Base-by-base conservation (phyloP, 116 monocot species). In the Phalaenopsis hybrid region DNA sequence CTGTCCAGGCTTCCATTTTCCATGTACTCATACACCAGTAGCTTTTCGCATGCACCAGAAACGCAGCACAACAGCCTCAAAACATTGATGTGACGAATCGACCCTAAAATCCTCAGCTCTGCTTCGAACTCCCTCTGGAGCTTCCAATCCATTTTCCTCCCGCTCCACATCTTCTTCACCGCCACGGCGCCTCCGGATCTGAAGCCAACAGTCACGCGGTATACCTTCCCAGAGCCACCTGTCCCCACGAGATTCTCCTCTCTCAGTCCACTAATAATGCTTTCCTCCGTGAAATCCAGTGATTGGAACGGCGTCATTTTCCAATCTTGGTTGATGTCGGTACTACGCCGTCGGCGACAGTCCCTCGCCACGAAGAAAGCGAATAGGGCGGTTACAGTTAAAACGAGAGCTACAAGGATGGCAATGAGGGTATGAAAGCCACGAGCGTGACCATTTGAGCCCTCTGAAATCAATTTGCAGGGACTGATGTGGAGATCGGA, bases 11-110 rank as follows among this genome's bases (percentile, higher is more conserved):
- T 94, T 16, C 92, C 88, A 55, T 94, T 92, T 52, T 85, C 80
- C 92, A 93, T 87, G 92, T 88, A 91, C 83, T 96, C 94, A 83
- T 94, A 97, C 45, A 97, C 94, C 7, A 97, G 80, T 18, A 97
- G 81, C 85, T 93, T 94, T 50, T 91, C 80, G 16, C 88, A 87
- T 1, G 31, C 28, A 70, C 87, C 76, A 0, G 96, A 91, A 52
- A 94, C 79, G 87, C 85, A 90, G 81, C 92, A 92, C 18, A 90
- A 78, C 21, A 96, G 88, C 79, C 90, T 91, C n/a, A 96, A 88
- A 33, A 96, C 92, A 83, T 94, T 94, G 23, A 43, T 25, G 80
- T 96, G 96, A 57, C 89, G 74, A 49, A 94, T 77, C 11, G 89
- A 84, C n/a, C 92, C 87, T 45, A 94, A 84, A n/a, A 94, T 81